A percentile compares a stretch with the other conserved stretches of the same genome.
These are phyloP conservation scores for Aspergillus hortae DNA, from an alignment of 2,329 filamentous ascomycete species.

Conservation along the genomic window DNA sequence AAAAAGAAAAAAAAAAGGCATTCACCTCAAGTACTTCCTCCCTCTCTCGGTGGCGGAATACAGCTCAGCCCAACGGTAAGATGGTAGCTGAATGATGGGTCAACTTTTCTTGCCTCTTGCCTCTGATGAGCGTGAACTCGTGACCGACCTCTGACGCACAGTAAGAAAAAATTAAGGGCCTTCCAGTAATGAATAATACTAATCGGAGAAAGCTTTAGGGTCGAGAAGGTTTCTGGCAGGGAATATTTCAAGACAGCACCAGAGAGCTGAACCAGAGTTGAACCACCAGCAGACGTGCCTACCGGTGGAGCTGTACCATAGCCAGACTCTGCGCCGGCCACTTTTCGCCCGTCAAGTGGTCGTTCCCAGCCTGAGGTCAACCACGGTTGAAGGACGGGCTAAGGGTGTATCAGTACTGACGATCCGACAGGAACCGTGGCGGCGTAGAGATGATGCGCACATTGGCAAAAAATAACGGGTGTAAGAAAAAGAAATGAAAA, in stretches of 20 bases:
- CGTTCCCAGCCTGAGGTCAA: slow-evolving; percentile 18
- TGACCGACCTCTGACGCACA: slow-evolving; percentile 18
- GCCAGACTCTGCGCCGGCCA: slow-evolving; percentile 13
- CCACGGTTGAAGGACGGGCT: slow-evolving; percentile 28
- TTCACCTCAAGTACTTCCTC: slow-evolving; percentile 3
- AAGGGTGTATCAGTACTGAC: slow-evolving; percentile 25
- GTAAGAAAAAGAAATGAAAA: neutral
- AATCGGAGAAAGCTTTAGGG: slow-evolving; percentile 2
- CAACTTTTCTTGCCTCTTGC: slow-evolving; percentile 1
- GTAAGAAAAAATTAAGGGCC: slow-evolving; percentile 7
- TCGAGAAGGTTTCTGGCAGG: slow-evolving; percentile 2
- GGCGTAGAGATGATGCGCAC: slow-evolving; percentile 30
- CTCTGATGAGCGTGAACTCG: slow-evolving; percentile 15
- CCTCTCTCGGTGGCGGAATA: slow-evolving; percentile 14
- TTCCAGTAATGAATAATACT: neutral
- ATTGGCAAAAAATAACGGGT: slow-evolving; percentile 19
- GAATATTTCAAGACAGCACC: slow-evolving; percentile 14
- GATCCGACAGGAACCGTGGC: slow-evolving; percentile 29
- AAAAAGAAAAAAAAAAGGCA: slow-evolving; percentile 4
- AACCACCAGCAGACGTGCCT: slow-evolving; percentile 15
- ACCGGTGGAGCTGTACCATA: slow-evolving; percentile 21
- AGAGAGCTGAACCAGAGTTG: slow-evolving; percentile 13
- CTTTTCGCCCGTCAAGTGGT: slow-evolving; percentile 20
- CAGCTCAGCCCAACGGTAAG: slow-evolving; percentile 18
- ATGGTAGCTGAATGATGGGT: slow-evolving; percentile 25